Percentiles rank a stretch among this genome's conserved stretches.
These are phyloP conservation scores for Hemileccinum rubropunctum DNA, from an alignment of 768 basidiomycete genomes.

Conservation along the genomic window DNA sequence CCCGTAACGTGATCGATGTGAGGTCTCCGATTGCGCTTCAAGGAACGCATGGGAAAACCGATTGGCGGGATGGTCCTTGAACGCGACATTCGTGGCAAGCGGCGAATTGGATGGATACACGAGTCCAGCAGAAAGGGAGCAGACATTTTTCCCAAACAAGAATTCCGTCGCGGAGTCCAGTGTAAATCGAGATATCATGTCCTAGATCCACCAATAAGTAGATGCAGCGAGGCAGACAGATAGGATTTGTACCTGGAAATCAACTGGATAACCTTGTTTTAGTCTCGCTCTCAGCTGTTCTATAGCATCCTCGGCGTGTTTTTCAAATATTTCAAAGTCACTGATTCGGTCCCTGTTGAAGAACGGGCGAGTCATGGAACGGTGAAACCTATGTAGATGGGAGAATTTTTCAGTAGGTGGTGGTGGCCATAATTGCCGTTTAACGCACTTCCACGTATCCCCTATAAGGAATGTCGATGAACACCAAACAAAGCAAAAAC, in stretches of 20 bases:
- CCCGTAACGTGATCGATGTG: slow-evolving; percentile 41
- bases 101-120: slow-evolving; percentile 41
- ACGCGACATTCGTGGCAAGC: slow-evolving; percentile 6
- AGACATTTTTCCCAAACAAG: slow-evolving; percentile 49
- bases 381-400: slow-evolving; percentile 45
- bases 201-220: slow-evolving; percentile 30
- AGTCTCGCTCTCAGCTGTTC: slow-evolving; percentile 41
- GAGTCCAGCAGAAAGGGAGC: slow-evolving; percentile 45
- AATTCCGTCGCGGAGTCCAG: slow-evolving; percentile 60
- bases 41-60: slow-evolving; percentile 49
- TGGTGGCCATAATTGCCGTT: background rate
- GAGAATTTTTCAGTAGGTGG: background rate
- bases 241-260: slow-evolving; percentile 45
- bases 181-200: slow-evolving; percentile 54
- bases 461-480: slow-evolving; percentile 27
- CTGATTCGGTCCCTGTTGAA: slow-evolving; percentile 52
- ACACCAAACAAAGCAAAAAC: background rate
- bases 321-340: slow-evolving; percentile 54
- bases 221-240: background rate
- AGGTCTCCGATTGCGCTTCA: slow-evolving; percentile 42
- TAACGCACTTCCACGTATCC: slow-evolving; percentile 56
- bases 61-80: slow-evolving; percentile 34
- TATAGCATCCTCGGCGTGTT: slow-evolving; percentile 49
- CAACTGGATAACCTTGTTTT: slow-evolving; percentile 47
- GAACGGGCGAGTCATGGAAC: slow-evolving; percentile 59